These are phyloP conservation scores for Hyaloperonospora arabidopsidis DNA, from an alignment of 352 stramenopile genomes.

Conservation along the genomic window DNA sequence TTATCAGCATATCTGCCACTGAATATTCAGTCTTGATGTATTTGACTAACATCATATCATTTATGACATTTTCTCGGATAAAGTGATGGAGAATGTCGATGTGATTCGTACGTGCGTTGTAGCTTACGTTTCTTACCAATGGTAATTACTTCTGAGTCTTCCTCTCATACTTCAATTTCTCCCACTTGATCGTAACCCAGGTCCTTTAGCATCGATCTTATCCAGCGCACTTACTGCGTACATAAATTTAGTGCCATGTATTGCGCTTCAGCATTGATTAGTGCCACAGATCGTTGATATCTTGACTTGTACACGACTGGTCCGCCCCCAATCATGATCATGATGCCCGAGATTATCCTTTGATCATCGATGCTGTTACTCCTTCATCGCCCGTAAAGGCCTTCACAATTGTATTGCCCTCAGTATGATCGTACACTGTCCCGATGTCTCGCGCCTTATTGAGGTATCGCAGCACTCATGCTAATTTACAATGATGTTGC, in stretches of 20 bases:
- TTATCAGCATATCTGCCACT: too few species aligned
- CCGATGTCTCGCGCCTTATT: not conserved
- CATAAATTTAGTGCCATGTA: conserved; percentile 2
- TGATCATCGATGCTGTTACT: conserved; percentile 1
- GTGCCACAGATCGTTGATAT: not conserved
- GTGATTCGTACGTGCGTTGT: not conserved
- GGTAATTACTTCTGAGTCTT: not conserved
- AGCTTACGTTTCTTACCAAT: not conserved
- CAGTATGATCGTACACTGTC: not conserved
- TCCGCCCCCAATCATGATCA: not conserved
- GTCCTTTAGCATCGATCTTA: not conserved
- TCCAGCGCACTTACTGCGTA: not conserved
- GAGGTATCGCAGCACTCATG: not conserved
- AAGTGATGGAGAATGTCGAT: not conserved
- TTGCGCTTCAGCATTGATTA: not conserved
- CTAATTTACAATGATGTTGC: not conserved
- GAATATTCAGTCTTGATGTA: too few species aligned
- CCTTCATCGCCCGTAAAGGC: not conserved
- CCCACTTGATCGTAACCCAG: not conserved
- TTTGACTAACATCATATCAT: too few species aligned
- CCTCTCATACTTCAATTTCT: not conserved
- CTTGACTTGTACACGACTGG: conserved; percentile 1
- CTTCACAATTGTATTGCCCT: not conserved
- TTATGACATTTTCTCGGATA: not conserved
- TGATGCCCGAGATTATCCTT: not conserved